phyloP scores from a whole-genome alignment of 2,329 filamentous ascomycete genomes.

The Phialophora macrospora region DNA sequence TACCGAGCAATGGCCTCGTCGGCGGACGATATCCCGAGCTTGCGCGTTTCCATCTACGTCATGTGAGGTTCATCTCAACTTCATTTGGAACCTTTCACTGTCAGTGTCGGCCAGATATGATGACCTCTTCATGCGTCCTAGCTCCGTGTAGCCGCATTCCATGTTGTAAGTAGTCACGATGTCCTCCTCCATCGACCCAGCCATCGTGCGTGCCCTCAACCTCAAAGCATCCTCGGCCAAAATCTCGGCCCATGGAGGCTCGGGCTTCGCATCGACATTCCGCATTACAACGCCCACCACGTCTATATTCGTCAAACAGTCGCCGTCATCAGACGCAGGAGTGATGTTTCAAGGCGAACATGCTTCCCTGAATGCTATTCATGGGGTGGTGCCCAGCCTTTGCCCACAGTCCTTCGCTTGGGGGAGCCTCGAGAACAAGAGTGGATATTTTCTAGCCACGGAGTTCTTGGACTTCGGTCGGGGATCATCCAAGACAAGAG shows the following conservation, averaged over 20 bases:
- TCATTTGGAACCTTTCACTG: background rate
- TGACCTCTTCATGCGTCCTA: background rate
- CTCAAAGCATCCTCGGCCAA: constrained; percentile 44
- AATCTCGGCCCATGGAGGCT: constrained; percentile 47
- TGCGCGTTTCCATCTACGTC: background rate
- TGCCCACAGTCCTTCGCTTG: constrained; percentile 77
- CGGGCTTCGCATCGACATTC: constrained; percentile 53
- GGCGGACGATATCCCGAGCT: background rate
- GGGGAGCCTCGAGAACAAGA: constrained; percentile 59
- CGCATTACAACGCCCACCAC: constrained; percentile 46
- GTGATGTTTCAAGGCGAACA: constrained; percentile 70
- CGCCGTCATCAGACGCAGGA: constrained; percentile 42
- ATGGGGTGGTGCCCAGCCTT: constrained; percentile 71
- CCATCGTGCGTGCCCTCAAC: constrained; percentile 48
- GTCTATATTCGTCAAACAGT: constrained; percentile 50
- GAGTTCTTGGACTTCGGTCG: constrained; percentile 75
- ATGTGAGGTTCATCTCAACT: background rate
- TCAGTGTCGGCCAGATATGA: background rate
- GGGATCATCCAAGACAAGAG: constrained; percentile 37
- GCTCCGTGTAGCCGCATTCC: background rate
- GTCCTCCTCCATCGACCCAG: constrained; percentile 36
- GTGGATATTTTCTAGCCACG: constrained; percentile 65
- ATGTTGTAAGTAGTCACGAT: constrained; percentile 11
- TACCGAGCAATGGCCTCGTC: background rate
- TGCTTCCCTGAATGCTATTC: constrained; percentile 80